Conservation (phyloP, 208 protist species). For the Acanthamoeba lenticulata region DNA sequence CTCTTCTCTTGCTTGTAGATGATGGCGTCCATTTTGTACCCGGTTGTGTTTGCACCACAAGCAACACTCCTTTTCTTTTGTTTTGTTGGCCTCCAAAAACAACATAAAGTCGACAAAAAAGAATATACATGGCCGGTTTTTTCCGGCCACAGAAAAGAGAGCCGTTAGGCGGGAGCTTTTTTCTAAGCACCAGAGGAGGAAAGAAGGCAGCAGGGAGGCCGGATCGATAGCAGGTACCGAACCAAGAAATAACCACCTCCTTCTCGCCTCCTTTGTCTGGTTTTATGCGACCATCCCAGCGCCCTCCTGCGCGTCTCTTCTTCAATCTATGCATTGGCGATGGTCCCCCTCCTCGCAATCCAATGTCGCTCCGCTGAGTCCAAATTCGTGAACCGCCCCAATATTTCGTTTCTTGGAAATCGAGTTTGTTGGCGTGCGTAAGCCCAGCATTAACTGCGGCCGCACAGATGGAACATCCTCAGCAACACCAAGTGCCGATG, state of each 20-base stretch:
- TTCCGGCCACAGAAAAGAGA: too few relatives aligned
- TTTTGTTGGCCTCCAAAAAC: too few relatives aligned
- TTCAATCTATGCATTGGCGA: background rate
- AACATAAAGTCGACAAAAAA: too few relatives aligned
- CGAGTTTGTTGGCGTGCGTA: too few relatives aligned
- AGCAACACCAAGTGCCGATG: background rate
- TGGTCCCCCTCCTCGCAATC: background rate
- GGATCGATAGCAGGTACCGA: background rate
- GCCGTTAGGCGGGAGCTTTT: too few relatives aligned
- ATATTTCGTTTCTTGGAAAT: too few relatives aligned
- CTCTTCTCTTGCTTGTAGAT: background rate
- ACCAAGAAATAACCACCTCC: background rate
- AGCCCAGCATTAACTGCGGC: background rate
- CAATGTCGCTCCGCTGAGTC: too few relatives aligned
- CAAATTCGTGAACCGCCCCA: too few relatives aligned
- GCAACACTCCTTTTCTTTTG: too few relatives aligned
- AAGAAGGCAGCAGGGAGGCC: background rate
- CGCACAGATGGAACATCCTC: background rate
- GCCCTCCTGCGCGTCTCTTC: background rate
- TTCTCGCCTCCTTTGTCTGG: constrained; percentile 6
- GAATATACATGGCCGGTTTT: too few relatives aligned
- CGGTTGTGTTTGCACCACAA: too few relatives aligned
- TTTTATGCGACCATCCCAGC: background rate
- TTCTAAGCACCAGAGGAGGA: constrained; percentile 12
- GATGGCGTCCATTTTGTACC: too few relatives aligned